Base-by-base conservation (phyloP, 73 alveolate genomes). In the Blepharisma stoltei region DNA sequence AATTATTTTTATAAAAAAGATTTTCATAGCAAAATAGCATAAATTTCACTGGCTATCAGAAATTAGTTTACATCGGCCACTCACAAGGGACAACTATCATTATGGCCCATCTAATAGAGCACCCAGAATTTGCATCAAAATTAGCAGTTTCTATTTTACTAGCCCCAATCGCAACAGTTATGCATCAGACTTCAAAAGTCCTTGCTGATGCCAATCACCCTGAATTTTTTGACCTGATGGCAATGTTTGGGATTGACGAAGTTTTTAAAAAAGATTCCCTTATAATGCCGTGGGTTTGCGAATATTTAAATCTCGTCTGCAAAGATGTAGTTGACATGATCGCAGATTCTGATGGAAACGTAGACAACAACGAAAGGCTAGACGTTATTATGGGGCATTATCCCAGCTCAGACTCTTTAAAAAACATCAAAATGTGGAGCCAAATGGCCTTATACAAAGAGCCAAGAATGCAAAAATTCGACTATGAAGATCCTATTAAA, bases 41-140 rank as follows among this genome's bases (percentile, higher is more conserved):
- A 43, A 47, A 46, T 7, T 75, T 55, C 5, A 95, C 95, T 67
- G 81, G 86, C 65, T 38, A 78, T 41, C 82, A 80, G 55, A 90
- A 88, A 71, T 65, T 93, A 2, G 83, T 89, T 27, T 93, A 88
- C 84, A 71, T 93, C 21, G 99, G 97, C 43, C 99, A 95, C 81
- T 92, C 98, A 38, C 92, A 93, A 88, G 99, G 98, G 6, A 84
- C 97, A 0, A 54, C 95, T 53, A 70, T 83, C 54, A 71, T 92
- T 93, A 81, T 88, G 73, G 86, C 86, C 38, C 98, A 94, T 32
- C 84, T 92, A 7, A 41, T 90, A 53, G 86, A 84, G 38, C 77
- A 50, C 70, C 92, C 87, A n/a, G 82, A 68, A 55, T 83, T 81
- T 65, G 79, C 49, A 6, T 66, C 78, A 21, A 20, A 60, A 0